These are phyloP conservation scores for Trichopus zeylanicus DNA, from an alignment of 116 monocot genomes.

Conservation along the genomic window DNA sequence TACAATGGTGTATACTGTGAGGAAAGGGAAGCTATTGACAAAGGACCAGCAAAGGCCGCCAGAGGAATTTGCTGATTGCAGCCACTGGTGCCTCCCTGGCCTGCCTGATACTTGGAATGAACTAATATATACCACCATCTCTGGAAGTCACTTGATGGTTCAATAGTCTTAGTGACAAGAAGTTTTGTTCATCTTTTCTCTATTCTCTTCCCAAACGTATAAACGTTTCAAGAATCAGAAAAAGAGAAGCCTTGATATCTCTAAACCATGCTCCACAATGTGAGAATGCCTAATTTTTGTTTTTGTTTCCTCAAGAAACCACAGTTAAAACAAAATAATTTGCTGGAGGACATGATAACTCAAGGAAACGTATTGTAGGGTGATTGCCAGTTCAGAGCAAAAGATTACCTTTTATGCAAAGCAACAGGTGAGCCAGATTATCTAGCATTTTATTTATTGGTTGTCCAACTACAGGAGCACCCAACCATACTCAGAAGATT, in stretches of 20 bases:
- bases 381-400: background rate
- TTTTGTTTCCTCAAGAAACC: no score
- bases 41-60: conserved; percentile 12
- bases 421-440: background rate
- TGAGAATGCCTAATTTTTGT: no score
- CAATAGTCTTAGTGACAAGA: no score
- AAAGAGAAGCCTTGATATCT: no score
- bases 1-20: conserved; percentile 21
- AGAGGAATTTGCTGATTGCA: conserved; percentile 17
- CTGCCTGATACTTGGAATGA: conserved; percentile 33
- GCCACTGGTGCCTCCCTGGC: conserved; percentile 35
- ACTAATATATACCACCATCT: conserved; percentile 13
- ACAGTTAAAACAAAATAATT: no score
- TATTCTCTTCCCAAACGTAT: no score
- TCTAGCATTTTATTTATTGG: background rate
- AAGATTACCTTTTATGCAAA: background rate
- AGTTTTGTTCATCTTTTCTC: no score
- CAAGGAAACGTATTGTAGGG: background rate
- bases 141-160: no score
- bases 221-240: no score
- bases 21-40: conserved; percentile 16
- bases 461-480: background rate
- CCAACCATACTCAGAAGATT: background rate
- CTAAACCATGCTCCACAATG: no score
- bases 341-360: background rate